Evolutionary conservation across 306 rosid genomes (phyloP), one percentile per base, ranked within the genome.

Genomic region (Corylus heterophylla): DNA sequence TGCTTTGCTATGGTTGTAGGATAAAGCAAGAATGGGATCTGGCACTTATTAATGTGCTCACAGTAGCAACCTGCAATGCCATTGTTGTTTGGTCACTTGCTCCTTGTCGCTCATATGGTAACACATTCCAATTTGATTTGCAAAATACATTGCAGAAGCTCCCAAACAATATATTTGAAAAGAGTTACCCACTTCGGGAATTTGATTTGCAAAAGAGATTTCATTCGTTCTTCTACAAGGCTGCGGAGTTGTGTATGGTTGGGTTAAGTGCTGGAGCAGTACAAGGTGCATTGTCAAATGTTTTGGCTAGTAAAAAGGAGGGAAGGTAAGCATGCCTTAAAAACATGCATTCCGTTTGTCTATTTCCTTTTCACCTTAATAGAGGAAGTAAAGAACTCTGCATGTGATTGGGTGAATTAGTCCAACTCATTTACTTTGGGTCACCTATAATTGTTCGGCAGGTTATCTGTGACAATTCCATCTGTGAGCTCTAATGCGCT

Each of bases 71-170:
- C 71, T 96, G 99, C 92, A 96, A 93, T 88, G 98, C 99, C 25
- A 66, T 91, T 73, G 97, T 90, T 84, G 99, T 96, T 73, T 96
- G 99, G 99, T 91, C 99, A 13, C 98, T 93, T 86, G 99, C 99
- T 81, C 98, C 99, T 66, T 96, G 94, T 80, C 97, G 97, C 61
- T 93, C 99, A 3, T 96, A 96, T 81, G 99, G 99, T 54, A 91
- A 90, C 85, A 96, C 99, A 7, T 96, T 96, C 83, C 94, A 47
- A 66, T 90, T 90, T 81, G 99, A 96, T 85, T 87, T 96, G 82
- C 98, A 96, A 88, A 96, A 96, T 81, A 96, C 99, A 16, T 78
- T 96, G 84, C 99, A 96, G 88, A 96, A 96, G 89, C 98, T 96
- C 78, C 99, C 99, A 18, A 96, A 93, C 88, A 96, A 96, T 85